These are phyloP conservation scores for Xylaria nigripes DNA, from an alignment of 495 filamentous ascomycete genomes.

Conservation along the genomic window DNA sequence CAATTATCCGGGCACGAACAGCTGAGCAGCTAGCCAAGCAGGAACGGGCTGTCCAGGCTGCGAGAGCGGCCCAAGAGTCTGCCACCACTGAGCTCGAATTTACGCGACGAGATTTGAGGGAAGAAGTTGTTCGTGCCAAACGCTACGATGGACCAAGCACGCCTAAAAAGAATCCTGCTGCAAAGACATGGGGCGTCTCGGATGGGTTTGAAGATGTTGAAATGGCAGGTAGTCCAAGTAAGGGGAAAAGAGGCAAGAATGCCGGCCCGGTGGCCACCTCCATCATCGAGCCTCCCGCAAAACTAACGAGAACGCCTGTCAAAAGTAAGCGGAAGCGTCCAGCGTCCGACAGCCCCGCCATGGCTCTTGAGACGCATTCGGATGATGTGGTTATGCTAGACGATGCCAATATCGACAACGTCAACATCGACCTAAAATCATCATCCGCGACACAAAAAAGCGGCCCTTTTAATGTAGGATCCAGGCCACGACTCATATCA, in stretches of 20 bases:
- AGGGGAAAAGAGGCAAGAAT: slow-evolving; percentile 30
- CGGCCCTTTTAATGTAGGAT: slow-evolving; percentile 30
- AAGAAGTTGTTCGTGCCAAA: slow-evolving; percentile 37
- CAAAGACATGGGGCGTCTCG: slow-evolving; percentile 34
- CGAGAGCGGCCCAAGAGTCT: slow-evolving; percentile 36
- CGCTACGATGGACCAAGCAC: slow-evolving; percentile 31
- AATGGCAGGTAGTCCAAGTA: slow-evolving; percentile 37
- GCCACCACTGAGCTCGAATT: slow-evolving; percentile 46
- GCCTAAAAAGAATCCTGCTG: slow-evolving; percentile 37
- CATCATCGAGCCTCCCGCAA: slow-evolving; percentile 24
- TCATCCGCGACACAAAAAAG: slow-evolving; percentile 10
- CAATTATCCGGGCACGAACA: slow-evolving; percentile 34
- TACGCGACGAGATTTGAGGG: slow-evolving; percentile 41
- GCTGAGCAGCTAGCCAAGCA: slow-evolving; percentile 41
- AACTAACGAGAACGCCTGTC: slow-evolving; percentile 32
- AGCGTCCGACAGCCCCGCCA: slow-evolving; percentile 40
- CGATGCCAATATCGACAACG: slow-evolving; percentile 4
- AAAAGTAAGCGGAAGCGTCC: slow-evolving; percentile 47
- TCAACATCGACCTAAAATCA: slow-evolving; percentile 4
- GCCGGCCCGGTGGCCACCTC: slow-evolving; percentile 28
- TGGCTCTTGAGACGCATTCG: slow-evolving; percentile 39
- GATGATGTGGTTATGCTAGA: slow-evolving; percentile 27
- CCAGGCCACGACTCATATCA: neutral
- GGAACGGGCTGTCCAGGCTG: slow-evolving; percentile 37
- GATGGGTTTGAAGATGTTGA: slow-evolving; percentile 51